Evolutionary conservation across 2,329 filamentous ascomycete genomes (phyloP), one percentile per base, ranked within the genome.

Genomic region (Ophiocordyceps unilateralis): DNA sequence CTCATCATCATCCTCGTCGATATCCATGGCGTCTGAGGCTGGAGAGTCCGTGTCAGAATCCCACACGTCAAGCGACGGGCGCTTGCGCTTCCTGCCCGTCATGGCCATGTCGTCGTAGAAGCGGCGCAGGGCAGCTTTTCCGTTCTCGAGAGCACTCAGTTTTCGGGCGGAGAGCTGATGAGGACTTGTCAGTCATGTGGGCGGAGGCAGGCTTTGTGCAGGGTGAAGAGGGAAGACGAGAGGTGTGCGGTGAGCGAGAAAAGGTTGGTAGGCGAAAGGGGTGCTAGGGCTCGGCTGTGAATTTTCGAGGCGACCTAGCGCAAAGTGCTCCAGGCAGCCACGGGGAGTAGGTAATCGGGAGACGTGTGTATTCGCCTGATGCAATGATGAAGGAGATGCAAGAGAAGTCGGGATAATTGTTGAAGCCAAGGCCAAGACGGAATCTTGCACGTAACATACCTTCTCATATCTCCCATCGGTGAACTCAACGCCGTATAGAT

Each of bases 391-490:
- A 17, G 28, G 20, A 40, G 23, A 24, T 5, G 3, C 9, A 28
- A 20, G 15, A 8, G 20, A 17, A 22, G 8, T 2, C 4, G 9
- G 22, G 39, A 40, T 3, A n/a, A 15, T 14, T 5, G 26, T 11
- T 30, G 12, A 30, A n/a, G n/a, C n/a, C n/a, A n/a, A n/a, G n/a
- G n/a, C n/a, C n/a, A n/a, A n/a, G n/a, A n/a, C n/a, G n/a, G n/a
- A n/a, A n/a, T n/a, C n/a, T n/a, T n/a, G n/a, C n/a, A n/a, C n/a
- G 12, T 7, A 21, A 43, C 43, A 21, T 59, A 72, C 69, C 50
- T 60, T 45, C 43, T 68, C 59, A 47, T 62, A 49, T 41, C 61
- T 58, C 21, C 67, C 68, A 48, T 71, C 68, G 24, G 62, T 61
- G 40, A 69, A 70, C 45, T 69, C 66, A 11, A 66, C 56, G 5